Evolutionary conservation across 257 asterid species (phyloP).

Genomic region (Solanum chilense): DNA sequence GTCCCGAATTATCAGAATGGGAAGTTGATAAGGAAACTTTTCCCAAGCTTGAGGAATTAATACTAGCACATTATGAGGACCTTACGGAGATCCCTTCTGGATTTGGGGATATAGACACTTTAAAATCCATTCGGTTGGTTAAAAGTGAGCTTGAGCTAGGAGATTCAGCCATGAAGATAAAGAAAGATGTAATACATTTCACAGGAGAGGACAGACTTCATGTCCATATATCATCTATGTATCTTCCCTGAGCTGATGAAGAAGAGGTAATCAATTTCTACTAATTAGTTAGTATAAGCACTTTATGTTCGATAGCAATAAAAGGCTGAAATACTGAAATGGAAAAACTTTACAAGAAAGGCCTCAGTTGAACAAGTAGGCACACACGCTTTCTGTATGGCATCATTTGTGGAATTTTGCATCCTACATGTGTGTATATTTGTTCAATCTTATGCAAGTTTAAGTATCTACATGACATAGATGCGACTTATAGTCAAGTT

Average conservation of each 20-base stretch:
- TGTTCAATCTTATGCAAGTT: too few relatives aligned
- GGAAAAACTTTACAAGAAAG: too few relatives aligned
- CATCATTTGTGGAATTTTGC: too few relatives aligned
- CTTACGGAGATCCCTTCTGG: background rate
- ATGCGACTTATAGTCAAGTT: too few relatives aligned
- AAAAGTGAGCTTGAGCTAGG: rapidly evolving
- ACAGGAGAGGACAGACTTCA: background rate
- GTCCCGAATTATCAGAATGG: rapidly evolving
- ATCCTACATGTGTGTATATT: too few relatives aligned
- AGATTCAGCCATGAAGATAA: background rate
- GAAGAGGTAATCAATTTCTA: background rate
- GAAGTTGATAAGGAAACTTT: background rate
- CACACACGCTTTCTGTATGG: too few relatives aligned
- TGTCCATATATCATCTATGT: rapidly evolving
- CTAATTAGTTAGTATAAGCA: too few relatives aligned
- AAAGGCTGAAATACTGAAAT: too few relatives aligned
- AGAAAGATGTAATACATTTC: background rate
- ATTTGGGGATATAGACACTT: background rate
- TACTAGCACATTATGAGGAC: rapidly evolving
- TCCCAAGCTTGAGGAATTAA: background rate
- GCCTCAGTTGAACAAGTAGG: too few relatives aligned
- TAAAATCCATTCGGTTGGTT: background rate
- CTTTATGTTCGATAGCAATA: too few relatives aligned
- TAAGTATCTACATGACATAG: too few relatives aligned
- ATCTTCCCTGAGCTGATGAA: too few relatives aligned